A percentile compares a stretch with the other conserved stretches of the same genome.
These are phyloP conservation scores for Torrubiella hemipterigena DNA, from an alignment of 2,329 filamentous ascomycete genomes.

Conservation along the genomic window DNA sequence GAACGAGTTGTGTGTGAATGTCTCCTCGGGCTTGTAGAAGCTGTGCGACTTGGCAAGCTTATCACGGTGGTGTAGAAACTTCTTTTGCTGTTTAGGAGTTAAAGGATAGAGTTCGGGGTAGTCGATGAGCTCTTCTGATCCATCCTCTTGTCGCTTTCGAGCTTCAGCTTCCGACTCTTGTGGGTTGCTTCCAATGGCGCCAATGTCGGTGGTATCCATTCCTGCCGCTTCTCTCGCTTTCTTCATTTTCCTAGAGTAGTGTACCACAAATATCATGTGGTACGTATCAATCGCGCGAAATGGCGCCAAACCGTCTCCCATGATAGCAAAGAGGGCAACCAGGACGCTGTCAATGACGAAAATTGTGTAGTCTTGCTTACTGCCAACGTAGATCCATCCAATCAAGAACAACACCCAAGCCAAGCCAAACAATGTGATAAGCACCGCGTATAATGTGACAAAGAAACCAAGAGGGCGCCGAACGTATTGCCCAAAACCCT, in stretches of 20 bases:
- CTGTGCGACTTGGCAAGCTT: slow-evolving; percentile 76
- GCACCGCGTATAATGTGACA: slow-evolving; percentile 69
- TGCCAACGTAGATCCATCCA: slow-evolving; percentile 76
- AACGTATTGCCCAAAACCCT: slow-evolving; percentile 71
- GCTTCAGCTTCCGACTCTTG: slow-evolving; percentile 22
- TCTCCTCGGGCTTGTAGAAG: slow-evolving; percentile 85
- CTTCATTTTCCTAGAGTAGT: slow-evolving; percentile 36
- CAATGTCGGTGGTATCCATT: slow-evolving; percentile 15
- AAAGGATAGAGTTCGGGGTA: slow-evolving; percentile 44
- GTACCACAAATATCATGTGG: slow-evolving; percentile 73
- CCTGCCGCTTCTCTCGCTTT: slow-evolving; percentile 25
- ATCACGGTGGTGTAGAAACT: slow-evolving; percentile 62
- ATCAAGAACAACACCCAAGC: slow-evolving; percentile 90
- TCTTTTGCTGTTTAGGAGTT: slow-evolving; percentile 51
- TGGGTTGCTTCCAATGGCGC: slow-evolving; percentile 27
- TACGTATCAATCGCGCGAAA: slow-evolving; percentile 76
- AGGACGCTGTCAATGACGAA: slow-evolving; percentile 61
- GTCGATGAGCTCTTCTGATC: too few relatives aligned
- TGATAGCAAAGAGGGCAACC: slow-evolving; percentile 58
- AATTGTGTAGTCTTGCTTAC: slow-evolving; percentile 55
- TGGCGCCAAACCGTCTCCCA: slow-evolving; percentile 59
- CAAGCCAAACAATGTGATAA: slow-evolving; percentile 75
- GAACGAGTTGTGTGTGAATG: slow-evolving; percentile 68
- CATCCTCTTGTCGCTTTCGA: slow-evolving; percentile 24
- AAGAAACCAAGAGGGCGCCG: slow-evolving; percentile 67